Conservation (phyloP, 2,329 filamentous ascomycete species). For the Setomelanomma holmii region DNA sequence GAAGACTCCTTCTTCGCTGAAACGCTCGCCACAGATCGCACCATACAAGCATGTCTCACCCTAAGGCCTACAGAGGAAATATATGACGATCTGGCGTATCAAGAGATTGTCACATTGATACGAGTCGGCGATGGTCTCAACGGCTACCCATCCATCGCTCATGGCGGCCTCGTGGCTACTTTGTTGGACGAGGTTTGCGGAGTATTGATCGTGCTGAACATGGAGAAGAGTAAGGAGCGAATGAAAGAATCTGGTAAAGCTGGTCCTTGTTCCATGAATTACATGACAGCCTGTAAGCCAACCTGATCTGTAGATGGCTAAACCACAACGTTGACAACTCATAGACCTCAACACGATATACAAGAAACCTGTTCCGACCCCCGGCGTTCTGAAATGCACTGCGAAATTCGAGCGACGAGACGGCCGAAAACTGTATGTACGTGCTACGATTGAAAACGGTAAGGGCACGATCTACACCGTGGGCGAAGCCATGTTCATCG, state of each 20-base stretch:
- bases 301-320: too few species aligned
- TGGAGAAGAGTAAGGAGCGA: constrained; percentile 26
- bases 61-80: constrained; percentile 25
- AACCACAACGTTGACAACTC: constrained; percentile 17
- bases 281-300: constrained; percentile 47
- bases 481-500: constrained; percentile 62
- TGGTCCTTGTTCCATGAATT: constrained; percentile 15
- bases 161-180: constrained; percentile 65
- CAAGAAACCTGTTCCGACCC: constrained; percentile 60
- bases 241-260: constrained; percentile 6
- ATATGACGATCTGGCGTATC: constrained; percentile 30
- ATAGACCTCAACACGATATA: constrained; percentile 63
- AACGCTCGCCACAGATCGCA: constrained; percentile 60
- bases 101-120: constrained; percentile 49
- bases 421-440: constrained; percentile 62
- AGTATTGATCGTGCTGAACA: constrained; percentile 56
- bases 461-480: constrained; percentile 57
- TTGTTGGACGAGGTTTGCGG: constrained; percentile 68
- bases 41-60: constrained; percentile 51
- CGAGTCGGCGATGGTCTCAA: constrained; percentile 61
- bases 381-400: constrained; percentile 57
- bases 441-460: constrained; percentile 59
- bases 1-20: constrained; percentile 63
- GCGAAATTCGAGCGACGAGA: constrained; percentile 56
- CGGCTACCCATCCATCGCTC: constrained; percentile 60